Conservation (phyloP, 2,329 filamentous ascomycete genomes). For the Ophidiomyces ophidiicola region DNA sequence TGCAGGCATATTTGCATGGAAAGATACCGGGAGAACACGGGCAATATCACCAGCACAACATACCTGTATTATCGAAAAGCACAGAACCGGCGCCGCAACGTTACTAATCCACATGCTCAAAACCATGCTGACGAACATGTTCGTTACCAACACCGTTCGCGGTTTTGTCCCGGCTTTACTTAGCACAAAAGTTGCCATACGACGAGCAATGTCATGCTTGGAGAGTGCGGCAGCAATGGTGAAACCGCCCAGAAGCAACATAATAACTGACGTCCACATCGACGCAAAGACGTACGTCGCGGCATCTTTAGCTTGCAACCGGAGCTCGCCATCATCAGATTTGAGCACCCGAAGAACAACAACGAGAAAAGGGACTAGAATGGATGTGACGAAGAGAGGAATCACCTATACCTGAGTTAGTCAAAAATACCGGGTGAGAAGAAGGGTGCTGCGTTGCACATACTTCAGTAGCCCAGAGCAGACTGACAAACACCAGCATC, state of each 20-base stretch:
- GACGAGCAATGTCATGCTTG: conserved; percentile 95
- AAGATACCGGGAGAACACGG: conserved; percentile 15
- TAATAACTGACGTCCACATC: conserved; percentile 99
- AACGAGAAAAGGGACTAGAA: conserved; percentile 85
- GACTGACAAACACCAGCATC: conserved; percentile 81
- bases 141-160: conserved; percentile 79
- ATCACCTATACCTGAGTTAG: conserved; percentile 72
- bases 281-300: conserved; percentile 77
- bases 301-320: conserved; percentile 68
- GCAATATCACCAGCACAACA: too few relatives aligned
- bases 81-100: conserved; percentile 89
- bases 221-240: conserved; percentile 89
- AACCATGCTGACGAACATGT: conserved; percentile 97
- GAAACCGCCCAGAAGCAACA: conserved; percentile 92
- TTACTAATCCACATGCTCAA: conserved; percentile 99
- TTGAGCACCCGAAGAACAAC: conserved; percentile 77
- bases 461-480: conserved; percentile 94
- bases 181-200: conserved; percentile 88
- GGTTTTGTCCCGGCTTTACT: conserved; percentile 92
- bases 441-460: conserved; percentile 17
- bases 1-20: neutral
- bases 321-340: conserved; percentile 54
- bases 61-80: conserved; percentile 93
- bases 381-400: conserved; percentile 88
- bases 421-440: neutral